Evolutionary conservation across 176 grass and related monocot species (phyloP), one percentile per base, ranked within the genome.

Genomic region (Oryza rufipogon): DNA sequence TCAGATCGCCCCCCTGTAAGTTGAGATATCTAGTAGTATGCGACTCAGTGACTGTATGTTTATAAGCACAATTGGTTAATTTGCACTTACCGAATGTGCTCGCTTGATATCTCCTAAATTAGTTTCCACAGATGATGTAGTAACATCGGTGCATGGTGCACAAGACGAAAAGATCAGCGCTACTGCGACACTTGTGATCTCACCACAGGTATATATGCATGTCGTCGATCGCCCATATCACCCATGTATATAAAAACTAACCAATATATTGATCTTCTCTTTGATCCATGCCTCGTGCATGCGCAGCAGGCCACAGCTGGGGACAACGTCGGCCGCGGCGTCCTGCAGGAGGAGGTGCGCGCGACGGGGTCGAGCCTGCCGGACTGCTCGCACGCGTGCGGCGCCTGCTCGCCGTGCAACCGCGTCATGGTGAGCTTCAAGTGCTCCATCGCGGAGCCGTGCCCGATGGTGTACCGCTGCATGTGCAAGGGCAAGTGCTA

Each of bases 361-460:
- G 81, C 81, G 39, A 94, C 85, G 72, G 90, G 95, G 64, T 97
- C 92, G 71, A 94, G 86, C 33, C 81, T 94, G 26, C 95, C 95
- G 70, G 95, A 97, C 77, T 97, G 95, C 83, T 81, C 92, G 60
- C 92, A 92, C 64, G 95, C 95, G 32, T 97, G 95, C 64, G 92
- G 95, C 11, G 77, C 92, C n/a, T 97, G 95, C 89, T 85, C 79
- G 80, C 92, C 95, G 16, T 97, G 95, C 86, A 92, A 45, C 66
- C 87, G 92, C 87, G 95, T 97, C 80, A 97, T 86, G 95, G 90
- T 97, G 42, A 97, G 92, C 92, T 94, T 92, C 92, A 92, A 94
- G 65, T 94, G 95, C 92, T 89, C 92, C 61, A 26, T 81, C 46
- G 86, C 90, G 0, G 90, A 97, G 90, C 86, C 95, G 4, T 97